These are phyloP conservation scores for Hericium erinaceus DNA, from an alignment of 768 basidiomycete genomes.

Conservation along the genomic window DNA sequence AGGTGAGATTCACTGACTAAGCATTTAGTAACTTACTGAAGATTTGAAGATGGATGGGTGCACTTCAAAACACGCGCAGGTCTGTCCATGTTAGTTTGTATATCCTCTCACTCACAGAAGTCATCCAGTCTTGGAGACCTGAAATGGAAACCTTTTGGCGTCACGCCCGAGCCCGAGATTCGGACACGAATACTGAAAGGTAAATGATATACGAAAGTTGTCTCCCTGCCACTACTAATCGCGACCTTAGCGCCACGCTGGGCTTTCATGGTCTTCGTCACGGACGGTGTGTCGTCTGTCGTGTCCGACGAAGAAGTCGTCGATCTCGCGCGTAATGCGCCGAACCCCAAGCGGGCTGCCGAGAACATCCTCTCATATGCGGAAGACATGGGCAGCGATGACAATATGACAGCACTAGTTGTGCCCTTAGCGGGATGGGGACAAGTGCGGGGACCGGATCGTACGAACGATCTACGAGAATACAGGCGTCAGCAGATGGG, in stretches of 20 bases:
- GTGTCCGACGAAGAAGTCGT: constrained; percentile 92
- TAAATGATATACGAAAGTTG: constrained; percentile 21
- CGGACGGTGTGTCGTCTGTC: constrained; percentile 87
- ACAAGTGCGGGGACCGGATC: constrained; percentile 66
- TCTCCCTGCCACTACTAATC: neutral
- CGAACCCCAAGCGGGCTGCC: constrained; percentile 73
- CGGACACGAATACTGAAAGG: constrained; percentile 68
- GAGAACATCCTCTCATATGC: constrained; percentile 75
- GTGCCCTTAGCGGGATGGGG: constrained; percentile 93
- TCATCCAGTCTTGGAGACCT: constrained; percentile 71
- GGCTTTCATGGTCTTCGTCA: constrained; percentile 83
- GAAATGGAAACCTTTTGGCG: constrained; percentile 81
- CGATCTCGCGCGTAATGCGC: constrained; percentile 70
- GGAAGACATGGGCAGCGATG: constrained; percentile 80
- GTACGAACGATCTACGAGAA: constrained; percentile 73
- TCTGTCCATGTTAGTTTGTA: constrained; percentile 24
- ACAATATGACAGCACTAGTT: constrained; percentile 88
- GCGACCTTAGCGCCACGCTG: constrained; percentile 58
- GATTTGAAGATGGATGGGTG: constrained; percentile 80
- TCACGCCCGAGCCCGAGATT: constrained; percentile 90
- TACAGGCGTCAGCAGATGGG: constrained; percentile 45
- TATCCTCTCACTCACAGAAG: neutral
- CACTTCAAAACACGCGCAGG: constrained; percentile 86
- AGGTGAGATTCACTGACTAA: constrained; percentile 36
- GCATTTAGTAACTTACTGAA: neutral